Base-by-base conservation (phyloP, 2,329 filamentous ascomycete genomes). In the Aspergillus fumigatiaffinis region DNA sequence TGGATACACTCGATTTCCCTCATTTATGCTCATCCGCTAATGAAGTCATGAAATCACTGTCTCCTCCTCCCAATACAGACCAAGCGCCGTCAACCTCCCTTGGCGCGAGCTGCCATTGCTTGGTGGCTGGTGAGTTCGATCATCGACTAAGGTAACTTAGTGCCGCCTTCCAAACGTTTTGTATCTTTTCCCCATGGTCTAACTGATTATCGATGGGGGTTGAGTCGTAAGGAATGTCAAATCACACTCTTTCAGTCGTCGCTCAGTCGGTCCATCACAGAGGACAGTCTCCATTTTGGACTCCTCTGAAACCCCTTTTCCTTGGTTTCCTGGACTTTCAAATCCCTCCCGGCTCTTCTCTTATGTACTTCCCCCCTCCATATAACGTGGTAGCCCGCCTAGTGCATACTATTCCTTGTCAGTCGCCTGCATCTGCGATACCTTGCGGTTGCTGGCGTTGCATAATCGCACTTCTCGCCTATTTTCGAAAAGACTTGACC, bases 121-220 rank as follows among this genome's bases (percentile, higher is more conserved):
- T 63, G 60, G 68, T 61, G 62, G 58, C 55, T 65, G 60, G 63
- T 68, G 66, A 67, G 68, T 67, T 61, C 46, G 68, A 72, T 72
- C 68, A 64, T 58, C 62, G 60, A 58, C 50, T 63, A 52, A 23
- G n/a, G 58, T 60, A 17, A 17, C 14, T 17, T 38, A 38, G 32
- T 58, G 60, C 60, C 68, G 64, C 66, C 66, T 65, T 66, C 62
- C 63, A 59, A 56, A 53, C 53, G 52, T 58, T 60, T 65, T 56
- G 56, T 55, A 55, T 50, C 55, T 35, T 50, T 38, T 56, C 56
- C 54, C 53, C 44, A 29, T 42, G 26, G 29, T 29, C 28, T 44
- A 26, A 29, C 47, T 20, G 53, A 47, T 14, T 41, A 3, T 38
- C 17, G 41, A 12, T 20, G 41, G 52, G 59, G 48, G 55, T 59